These are phyloP conservation scores for Venturia aucupariae DNA, from an alignment of 2,329 filamentous ascomycete genomes.

Conservation along the genomic window DNA sequence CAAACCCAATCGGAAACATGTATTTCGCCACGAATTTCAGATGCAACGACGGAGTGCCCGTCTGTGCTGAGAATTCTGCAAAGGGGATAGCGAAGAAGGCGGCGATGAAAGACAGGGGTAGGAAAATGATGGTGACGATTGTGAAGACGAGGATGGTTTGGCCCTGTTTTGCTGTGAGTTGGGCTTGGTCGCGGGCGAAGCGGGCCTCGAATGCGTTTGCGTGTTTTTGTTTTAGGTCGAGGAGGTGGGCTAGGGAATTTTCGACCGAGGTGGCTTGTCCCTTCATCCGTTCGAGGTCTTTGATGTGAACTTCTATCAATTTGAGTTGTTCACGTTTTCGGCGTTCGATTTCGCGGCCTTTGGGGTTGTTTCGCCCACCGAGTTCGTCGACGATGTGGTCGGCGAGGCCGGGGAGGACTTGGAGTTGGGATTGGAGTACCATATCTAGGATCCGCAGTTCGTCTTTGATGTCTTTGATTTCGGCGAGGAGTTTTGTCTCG, in stretches of 20 bases:
- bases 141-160: slow-evolving; percentile 52
- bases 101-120: slow-evolving; percentile 47
- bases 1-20: slow-evolving; percentile 47
- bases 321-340: slow-evolving; percentile 49
- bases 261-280: slow-evolving; percentile 53
- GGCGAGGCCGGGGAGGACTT: slow-evolving; percentile 40
- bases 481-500: slow-evolving; percentile 52
- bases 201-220: slow-evolving; percentile 58
- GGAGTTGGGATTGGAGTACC: slow-evolving; percentile 41
- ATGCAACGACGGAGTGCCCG: slow-evolving; percentile 28
- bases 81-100: slow-evolving; percentile 48
- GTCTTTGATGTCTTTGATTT: slow-evolving; percentile 59
- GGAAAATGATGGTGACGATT: slow-evolving; percentile 49
- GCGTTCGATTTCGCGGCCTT: slow-evolving; percentile 41
- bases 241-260: slow-evolving; percentile 49
- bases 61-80: slow-evolving; percentile 37
- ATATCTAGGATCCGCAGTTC: slow-evolving; percentile 55
- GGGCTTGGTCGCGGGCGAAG: slow-evolving; percentile 51
- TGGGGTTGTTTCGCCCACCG: slow-evolving; percentile 26
- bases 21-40: slow-evolving; percentile 46
- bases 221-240: slow-evolving; percentile 61
- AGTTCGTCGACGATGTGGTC: slow-evolving; percentile 28
- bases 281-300: slow-evolving; percentile 56
- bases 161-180: slow-evolving; percentile 48
- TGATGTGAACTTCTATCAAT: slow-evolving; percentile 47